Evolutionary conservation across 2,329 filamentous ascomycete genomes (phyloP), one percentile per base, ranked within the genome.

Genomic region (Ceratocystis destructans): DNA sequence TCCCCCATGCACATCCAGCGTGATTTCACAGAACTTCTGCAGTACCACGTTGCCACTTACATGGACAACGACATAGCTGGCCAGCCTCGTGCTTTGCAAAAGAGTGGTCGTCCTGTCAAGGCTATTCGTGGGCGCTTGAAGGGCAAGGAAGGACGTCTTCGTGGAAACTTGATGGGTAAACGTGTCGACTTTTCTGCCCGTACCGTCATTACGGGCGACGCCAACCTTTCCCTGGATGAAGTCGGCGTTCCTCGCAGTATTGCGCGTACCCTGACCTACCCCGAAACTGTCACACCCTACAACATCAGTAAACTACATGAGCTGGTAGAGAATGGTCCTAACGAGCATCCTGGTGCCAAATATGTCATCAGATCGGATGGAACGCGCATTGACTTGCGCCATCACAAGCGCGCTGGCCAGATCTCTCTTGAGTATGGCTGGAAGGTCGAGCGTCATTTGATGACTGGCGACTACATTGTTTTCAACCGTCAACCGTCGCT

Each of bases 11-110:
- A 99, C 76, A 90, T 97, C 70, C 85, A 91, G 17, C 84, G 86
- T 68, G 94, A 99, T 72, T 97, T 96, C 68, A 90, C 96, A 76
- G 86, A 87, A 69, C 79, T 99, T 41, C 80, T 99, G 46, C 95
- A 99, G 74, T 99, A 96, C 74, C 95, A 99, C 73, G 92, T 99
- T 68, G 95, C 95, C 55, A 99, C 95, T 0, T 96, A 96, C 77
- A 99, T 99, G 95, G 94, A 99, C 77, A 99, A 99, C 72, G 93
- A 99, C 75, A 96, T 97, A 76, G 94, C 95, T 69, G 92, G 93
- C 62, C 87, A 95, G 71, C 94, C 94, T 2, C 91, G 94, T 71
- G 93, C 94, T 2, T 81, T 97, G 73, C 95, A 99, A 74, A 99
- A 99, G 80, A 96, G 91, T 66, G 95, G 95, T 61, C 87, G 95